Percentiles rank a stretch among this genome's conserved stretches.
Conservation (phyloP, 2,329 filamentous ascomycete species). For the Pseudocercospora musae region DNA sequence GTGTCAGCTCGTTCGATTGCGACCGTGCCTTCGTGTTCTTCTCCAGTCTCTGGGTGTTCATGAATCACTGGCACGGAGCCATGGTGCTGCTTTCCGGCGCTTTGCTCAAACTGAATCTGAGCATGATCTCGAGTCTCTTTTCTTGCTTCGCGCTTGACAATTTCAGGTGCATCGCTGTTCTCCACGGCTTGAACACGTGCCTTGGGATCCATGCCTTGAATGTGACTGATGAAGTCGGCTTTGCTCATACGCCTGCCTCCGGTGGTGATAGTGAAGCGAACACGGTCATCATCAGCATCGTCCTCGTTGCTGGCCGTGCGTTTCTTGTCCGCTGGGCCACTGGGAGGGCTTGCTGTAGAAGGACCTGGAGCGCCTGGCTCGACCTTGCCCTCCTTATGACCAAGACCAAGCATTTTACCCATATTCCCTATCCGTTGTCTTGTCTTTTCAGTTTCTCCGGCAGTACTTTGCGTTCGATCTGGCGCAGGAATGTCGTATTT, state of each 20-base stretch:
- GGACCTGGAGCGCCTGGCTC: slow-evolving; percentile 22
- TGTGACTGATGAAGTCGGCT: slow-evolving; percentile 72
- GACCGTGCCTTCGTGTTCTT: slow-evolving; percentile 15
- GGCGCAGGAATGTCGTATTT: slow-evolving; percentile 69
- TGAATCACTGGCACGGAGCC: slow-evolving; percentile 23
- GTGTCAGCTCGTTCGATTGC: slow-evolving; percentile 39
- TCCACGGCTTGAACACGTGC: slow-evolving; percentile 54
- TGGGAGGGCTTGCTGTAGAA: slow-evolving; percentile 7
- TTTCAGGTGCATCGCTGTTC: slow-evolving; percentile 46
- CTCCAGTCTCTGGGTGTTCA: slow-evolving; percentile 18
- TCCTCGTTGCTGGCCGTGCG: slow-evolving; percentile 27
- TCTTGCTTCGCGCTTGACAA: slow-evolving; percentile 46
- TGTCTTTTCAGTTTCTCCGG: slow-evolving; percentile 28
- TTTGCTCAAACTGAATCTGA: slow-evolving; percentile 9
- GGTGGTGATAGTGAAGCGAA: slow-evolving; percentile 73
- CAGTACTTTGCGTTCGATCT: slow-evolving; percentile 35
- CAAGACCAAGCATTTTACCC: slow-evolving; percentile 55
- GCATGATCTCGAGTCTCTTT: slow-evolving; percentile 40
- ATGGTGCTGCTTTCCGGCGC: slow-evolving; percentile 7
- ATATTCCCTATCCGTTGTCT: slow-evolving; percentile 47
- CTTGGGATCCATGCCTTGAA: slow-evolving; percentile 68
- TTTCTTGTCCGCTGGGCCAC: slow-evolving; percentile 16
- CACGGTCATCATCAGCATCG: slow-evolving; percentile 60
- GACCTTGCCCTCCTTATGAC: slow-evolving; percentile 28
- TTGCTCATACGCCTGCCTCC: slow-evolving; percentile 75